A percentile compares a stretch with the other conserved stretches of the same genome.
Evolutionary conservation across 192 early-diverging fungal species (phyloP).

Genomic region (Coemansia sp.): DNA sequence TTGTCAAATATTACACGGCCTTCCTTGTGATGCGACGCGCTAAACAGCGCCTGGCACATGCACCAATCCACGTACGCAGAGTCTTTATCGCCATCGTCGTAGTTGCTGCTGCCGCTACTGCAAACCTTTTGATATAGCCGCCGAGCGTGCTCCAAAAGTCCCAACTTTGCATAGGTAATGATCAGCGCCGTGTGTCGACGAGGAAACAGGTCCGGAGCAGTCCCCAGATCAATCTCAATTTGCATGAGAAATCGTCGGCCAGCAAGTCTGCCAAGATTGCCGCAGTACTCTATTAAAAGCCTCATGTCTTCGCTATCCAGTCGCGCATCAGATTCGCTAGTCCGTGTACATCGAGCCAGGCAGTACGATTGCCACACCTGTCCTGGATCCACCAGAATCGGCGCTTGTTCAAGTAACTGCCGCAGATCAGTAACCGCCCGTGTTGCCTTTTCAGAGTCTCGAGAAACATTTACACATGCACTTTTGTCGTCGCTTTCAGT

Average conservation of each 20-base stretch:
- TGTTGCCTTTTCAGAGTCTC: not conserved
- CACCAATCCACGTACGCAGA: conserved; percentile 15
- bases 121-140: conserved; percentile 23
- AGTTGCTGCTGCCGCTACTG: not conserved
- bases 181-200: conserved; percentile 10
- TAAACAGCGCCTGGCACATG: conserved; percentile 36
- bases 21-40: conserved; percentile 30
- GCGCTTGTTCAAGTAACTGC: conserved; percentile 4
- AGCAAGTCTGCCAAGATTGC: conserved; percentile 16
- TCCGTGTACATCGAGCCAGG: not conserved
- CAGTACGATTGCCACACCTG: conserved; percentile 25
- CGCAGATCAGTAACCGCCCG: conserved; percentile 10
- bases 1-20: conserved; percentile 32
- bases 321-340: not conserved
- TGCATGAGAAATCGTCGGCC: conserved; percentile 27
- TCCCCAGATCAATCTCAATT: conserved; percentile 29
- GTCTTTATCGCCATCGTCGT: not conserved
- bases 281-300: conserved; percentile 18
- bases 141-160: conserved; percentile 24
- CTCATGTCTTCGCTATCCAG: conserved; percentile 3
- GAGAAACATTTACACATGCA: conserved; percentile 2
- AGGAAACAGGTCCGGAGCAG: conserved; percentile 15
- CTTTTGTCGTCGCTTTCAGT: not conserved
- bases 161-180: conserved; percentile 34
- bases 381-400: conserved; percentile 17